phyloP scores from a whole-genome alignment of 2,329 filamentous ascomycete species.

The Penicillium italicum region DNA sequence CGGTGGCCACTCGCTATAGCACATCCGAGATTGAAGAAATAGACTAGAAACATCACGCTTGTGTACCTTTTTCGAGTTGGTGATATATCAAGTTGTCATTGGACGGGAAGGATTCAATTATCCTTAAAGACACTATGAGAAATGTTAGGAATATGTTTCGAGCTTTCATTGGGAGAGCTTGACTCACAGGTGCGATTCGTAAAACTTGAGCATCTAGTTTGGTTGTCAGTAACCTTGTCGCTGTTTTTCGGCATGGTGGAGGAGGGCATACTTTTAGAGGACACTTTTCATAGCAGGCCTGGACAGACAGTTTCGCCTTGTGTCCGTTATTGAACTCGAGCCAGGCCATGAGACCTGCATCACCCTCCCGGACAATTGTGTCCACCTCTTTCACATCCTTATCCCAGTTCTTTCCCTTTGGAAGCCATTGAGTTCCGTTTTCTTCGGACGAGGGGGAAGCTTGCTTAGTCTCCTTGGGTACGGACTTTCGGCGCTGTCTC shows the following conservation, averaged over 20 bases:
- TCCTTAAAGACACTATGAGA: slow-evolving; percentile 37
- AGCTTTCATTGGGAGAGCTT: not conserved
- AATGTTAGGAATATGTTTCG: slow-evolving; percentile 13
- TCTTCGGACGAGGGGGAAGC: slow-evolving; percentile 8
- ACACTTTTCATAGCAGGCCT: slow-evolving; percentile 43
- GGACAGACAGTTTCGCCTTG: slow-evolving; percentile 42
- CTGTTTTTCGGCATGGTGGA: not conserved
- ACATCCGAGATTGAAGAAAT: not conserved
- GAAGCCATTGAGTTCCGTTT: slow-evolving; percentile 36
- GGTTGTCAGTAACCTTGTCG: slow-evolving; percentile 11
- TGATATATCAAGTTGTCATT: not conserved
- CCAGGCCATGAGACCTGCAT: slow-evolving; percentile 36
- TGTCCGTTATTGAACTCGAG: slow-evolving; percentile 46
- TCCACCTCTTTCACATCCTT: slow-evolving; percentile 41
- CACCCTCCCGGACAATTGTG: slow-evolving; percentile 42
- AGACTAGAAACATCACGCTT: not conserved
- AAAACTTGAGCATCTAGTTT: slow-evolving; percentile 47
- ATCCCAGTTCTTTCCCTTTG: slow-evolving; percentile 44
- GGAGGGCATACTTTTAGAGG: slow-evolving; percentile 37
- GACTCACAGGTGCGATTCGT: slow-evolving; percentile 48
- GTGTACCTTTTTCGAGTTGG: not conserved
- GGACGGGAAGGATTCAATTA: slow-evolving; percentile 8
- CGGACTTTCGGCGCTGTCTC: slow-evolving; percentile 27
- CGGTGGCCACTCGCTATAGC: not conserved
- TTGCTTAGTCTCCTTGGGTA: slow-evolving; percentile 17